These are phyloP conservation scores for Leccinum subtestaceum DNA, from an alignment of 768 basidiomycete genomes.

Conservation along the genomic window DNA sequence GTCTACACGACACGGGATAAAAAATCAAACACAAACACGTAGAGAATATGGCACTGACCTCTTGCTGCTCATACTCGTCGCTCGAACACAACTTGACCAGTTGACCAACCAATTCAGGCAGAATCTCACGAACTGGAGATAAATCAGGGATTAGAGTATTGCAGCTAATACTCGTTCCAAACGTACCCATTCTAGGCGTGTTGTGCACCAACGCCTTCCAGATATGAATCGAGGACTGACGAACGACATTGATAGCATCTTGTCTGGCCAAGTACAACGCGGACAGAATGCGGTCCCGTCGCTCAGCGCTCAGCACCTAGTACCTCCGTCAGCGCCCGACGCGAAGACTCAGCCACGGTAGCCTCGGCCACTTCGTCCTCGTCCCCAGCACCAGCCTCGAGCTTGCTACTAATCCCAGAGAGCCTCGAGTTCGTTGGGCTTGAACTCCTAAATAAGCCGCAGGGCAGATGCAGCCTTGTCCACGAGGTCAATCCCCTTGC, in stretches of 20 bases:
- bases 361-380: conserved; percentile 67
- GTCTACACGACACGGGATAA: conserved; percentile 40
- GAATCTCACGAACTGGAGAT: conserved; percentile 75
- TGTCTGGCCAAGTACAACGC: conserved; percentile 91
- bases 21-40: not conserved
- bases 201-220: conserved; percentile 99
- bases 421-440: no score
- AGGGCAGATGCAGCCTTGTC: no score
- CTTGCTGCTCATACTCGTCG: conserved; percentile 82
- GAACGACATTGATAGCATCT: conserved; percentile 84
- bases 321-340: conserved; percentile 81
- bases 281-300: conserved; percentile 87
- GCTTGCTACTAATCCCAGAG: conserved; percentile 91
- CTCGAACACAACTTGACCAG: conserved; percentile 76
- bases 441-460: no score
- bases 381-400: conserved; percentile 70
- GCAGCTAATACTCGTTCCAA: not conserved
- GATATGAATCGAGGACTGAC: conserved; percentile 89
- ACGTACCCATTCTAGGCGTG: conserved; percentile 81
- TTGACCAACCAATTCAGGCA: conserved; percentile 79
- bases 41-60: conserved; percentile 46
- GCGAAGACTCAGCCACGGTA: conserved; percentile 70
- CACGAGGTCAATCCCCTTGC: no score
- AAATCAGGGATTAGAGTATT: conserved; percentile 5
- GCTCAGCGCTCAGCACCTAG: conserved; percentile 85